Conservation (phyloP, 1,284 basidiomycete genomes). For the Cystobasidium sp. region DNA sequence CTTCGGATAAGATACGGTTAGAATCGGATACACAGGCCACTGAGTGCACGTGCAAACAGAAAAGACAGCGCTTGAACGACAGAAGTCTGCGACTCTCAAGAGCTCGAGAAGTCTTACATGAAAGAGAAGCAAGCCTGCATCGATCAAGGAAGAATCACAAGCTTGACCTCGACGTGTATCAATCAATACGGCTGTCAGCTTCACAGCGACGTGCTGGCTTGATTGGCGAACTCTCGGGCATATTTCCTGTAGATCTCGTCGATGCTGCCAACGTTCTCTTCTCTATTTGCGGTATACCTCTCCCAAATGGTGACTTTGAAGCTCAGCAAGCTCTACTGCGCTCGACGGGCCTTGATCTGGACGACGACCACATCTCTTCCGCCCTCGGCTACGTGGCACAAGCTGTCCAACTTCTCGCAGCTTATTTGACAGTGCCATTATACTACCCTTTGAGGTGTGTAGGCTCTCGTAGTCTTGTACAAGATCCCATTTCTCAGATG, state of each 20-base stretch:
- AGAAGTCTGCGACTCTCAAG: neutral
- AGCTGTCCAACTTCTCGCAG: slow-evolving; percentile 75
- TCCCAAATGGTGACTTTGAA: slow-evolving; percentile 72
- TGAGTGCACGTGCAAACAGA: neutral
- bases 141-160: slow-evolving; percentile 3
- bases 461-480: slow-evolving; percentile 82
- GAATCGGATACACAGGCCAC: neutral
- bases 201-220: slow-evolving; percentile 64
- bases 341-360: slow-evolving; percentile 62
- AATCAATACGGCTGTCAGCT: slow-evolving; percentile 19
- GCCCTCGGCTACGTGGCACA: slow-evolving; percentile 87
- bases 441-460: slow-evolving; percentile 87
- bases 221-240: slow-evolving; percentile 72
- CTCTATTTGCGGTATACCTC: slow-evolving; percentile 76
- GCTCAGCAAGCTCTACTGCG: slow-evolving; percentile 60
- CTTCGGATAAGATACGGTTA: neutral
- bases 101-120: slow-evolving; percentile 1
- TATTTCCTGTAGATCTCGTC: slow-evolving; percentile 85
- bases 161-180: slow-evolving; percentile 33
- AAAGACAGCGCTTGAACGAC: neutral
- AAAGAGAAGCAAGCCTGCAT: neutral
- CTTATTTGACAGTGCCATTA: slow-evolving; percentile 75
- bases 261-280: slow-evolving; percentile 73
- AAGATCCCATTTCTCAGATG: slow-evolving; percentile 89
- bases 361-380: slow-evolving; percentile 80